Conservation (phyloP, 495 filamentous ascomycete species). For the Xylaria palmicola region DNA sequence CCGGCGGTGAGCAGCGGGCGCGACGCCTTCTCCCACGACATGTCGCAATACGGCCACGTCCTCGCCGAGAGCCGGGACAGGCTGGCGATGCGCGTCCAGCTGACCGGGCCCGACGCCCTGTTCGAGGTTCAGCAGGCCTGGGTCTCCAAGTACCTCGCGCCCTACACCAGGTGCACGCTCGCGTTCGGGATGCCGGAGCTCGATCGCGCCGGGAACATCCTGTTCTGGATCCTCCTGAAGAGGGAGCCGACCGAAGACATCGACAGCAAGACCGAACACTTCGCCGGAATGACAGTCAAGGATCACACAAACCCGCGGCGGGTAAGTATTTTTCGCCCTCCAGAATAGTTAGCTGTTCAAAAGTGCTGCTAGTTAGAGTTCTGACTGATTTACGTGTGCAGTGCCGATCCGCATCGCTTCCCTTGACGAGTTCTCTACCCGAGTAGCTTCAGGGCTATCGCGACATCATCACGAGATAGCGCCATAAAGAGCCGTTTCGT, state of each 20-base stretch:
- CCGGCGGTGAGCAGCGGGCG: constrained; percentile 1
- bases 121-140: constrained; percentile 13
- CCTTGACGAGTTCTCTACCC: not conserved
- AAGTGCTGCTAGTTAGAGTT: not conserved
- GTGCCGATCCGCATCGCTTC: constrained; percentile 6
- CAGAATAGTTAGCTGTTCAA: too few species aligned
- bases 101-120: not conserved
- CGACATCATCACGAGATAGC: not conserved
- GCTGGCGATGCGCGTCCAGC: constrained; percentile 12
- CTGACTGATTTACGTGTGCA: not conserved
- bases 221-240: not conserved
- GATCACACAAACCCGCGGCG: too few species aligned
- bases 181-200: not conserved
- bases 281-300: too few species aligned
- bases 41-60: constrained; percentile 16
- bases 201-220: not conserved
- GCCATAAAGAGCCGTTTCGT: too few species aligned
- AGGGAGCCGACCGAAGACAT: too few species aligned
- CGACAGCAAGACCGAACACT: too few species aligned
- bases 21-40: not conserved
- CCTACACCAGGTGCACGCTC: constrained; percentile 8
- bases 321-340: too few species aligned
- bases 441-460: not conserved
- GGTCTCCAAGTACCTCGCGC: constrained; percentile 20
- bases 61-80: constrained; percentile 11